Evolutionary conservation across 1,284 basidiomycete species (phyloP).

Genomic region (Cutaneotrichosporon sp.): DNA sequence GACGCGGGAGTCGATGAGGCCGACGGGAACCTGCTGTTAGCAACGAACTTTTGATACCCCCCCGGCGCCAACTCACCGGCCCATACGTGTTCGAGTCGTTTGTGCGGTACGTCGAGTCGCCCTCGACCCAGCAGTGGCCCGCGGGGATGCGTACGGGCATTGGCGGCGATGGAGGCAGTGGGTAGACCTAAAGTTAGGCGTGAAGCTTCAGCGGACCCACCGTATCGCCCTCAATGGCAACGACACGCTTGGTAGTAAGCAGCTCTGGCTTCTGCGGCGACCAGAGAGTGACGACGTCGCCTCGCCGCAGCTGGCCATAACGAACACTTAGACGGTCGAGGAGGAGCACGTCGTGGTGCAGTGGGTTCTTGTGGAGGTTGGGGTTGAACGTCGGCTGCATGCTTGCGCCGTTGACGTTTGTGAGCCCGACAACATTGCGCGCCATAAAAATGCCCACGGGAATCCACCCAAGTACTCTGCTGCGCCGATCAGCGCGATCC

Average conservation of each 20-base stretch:
- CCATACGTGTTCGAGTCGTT: conserved; percentile 52
- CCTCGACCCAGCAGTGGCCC: conserved; percentile 54
- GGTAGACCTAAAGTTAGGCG: conserved; percentile 32
- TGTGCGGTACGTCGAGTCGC: conserved; percentile 51
- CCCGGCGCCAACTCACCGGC: too few relatives aligned
- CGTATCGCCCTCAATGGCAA: conserved; percentile 53
- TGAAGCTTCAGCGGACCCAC: conserved; percentile 26
- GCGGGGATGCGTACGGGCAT: conserved; percentile 44
- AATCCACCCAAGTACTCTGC: conserved; percentile 48
- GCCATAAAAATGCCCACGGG: conserved; percentile 52
- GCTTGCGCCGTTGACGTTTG: conserved; percentile 49
- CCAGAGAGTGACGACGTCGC: conserved; percentile 54
- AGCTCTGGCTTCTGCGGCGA: conserved; percentile 51
- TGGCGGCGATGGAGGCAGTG: conserved; percentile 44
- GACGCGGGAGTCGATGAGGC: conserved; percentile 47
- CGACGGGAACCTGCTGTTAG: conserved; percentile 45
- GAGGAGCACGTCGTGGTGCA: conserved; percentile 51
- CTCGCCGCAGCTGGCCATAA: conserved; percentile 29
- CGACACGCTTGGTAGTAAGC: conserved; percentile 53
- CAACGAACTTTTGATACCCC: too few relatives aligned
- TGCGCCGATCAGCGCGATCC: conserved; percentile 5
- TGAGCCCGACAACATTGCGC: conserved; percentile 49
- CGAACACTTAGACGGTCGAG: conserved; percentile 49
- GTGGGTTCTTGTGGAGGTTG: conserved; percentile 33
- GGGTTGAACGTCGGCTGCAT: conserved; percentile 53